Conservation (phyloP, 768 basidiomycete genomes). For the Exsudoporus frostii region DNA sequence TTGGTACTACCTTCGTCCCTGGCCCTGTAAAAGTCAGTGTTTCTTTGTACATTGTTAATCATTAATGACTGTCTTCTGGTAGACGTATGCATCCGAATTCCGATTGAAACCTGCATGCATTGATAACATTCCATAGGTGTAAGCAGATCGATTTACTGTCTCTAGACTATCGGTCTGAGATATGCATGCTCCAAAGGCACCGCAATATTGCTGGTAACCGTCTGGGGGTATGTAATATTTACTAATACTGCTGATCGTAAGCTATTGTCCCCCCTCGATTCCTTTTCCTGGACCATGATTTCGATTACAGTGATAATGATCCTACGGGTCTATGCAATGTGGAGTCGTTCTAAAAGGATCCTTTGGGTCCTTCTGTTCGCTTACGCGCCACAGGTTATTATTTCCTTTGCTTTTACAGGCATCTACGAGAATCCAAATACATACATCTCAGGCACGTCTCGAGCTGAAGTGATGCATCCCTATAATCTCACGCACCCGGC, state of each 20-base stretch:
- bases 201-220: not conserved
- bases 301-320: not conserved
- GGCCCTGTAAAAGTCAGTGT: not conserved
- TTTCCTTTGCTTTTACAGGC: not conserved
- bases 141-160: not conserved
- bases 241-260: not conserved
- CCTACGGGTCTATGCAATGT: not conserved
- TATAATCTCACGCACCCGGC: not conserved
- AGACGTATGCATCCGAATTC: not conserved
- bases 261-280: too few species aligned
- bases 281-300: not conserved
- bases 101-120: not conserved
- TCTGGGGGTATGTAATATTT: not conserved
- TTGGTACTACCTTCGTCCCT: not conserved
- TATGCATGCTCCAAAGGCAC: not conserved
- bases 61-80: not conserved
- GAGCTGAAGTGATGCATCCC: not conserved
- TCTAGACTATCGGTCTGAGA: not conserved
- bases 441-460: not conserved
- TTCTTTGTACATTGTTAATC: not conserved
- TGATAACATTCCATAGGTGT: slow-evolving; percentile 1
- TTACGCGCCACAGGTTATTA: not conserved
- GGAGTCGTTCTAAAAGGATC: not conserved
- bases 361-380: not conserved
- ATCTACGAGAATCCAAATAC: not conserved